phyloP scores from a whole-genome alignment of 257 asterid species.

The Solanum microdontum region DNA sequence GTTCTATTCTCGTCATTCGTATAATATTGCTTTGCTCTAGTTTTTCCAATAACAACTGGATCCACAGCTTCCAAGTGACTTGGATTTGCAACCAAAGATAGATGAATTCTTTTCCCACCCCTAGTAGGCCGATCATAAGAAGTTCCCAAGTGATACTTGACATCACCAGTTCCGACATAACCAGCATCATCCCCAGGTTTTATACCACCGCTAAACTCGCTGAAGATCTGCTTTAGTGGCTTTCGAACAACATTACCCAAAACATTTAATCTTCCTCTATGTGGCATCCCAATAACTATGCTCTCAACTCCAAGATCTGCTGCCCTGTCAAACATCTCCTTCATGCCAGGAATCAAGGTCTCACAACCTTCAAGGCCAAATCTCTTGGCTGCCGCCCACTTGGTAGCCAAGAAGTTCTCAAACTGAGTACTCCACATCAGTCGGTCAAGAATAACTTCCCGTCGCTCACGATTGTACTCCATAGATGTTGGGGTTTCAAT shows the following conservation, averaged over 20 bases:
- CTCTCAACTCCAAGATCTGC: conserved; percentile 27
- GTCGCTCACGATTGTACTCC: conserved; percentile 17
- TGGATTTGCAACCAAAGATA: conserved; percentile 20
- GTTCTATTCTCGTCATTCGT: conserved; percentile 10
- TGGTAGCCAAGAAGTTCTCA: conserved; percentile 25
- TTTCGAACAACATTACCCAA: conserved; percentile 20
- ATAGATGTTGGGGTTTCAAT: conserved; percentile 18
- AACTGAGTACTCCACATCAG: conserved; percentile 22
- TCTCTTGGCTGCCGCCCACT: conserved; percentile 25
- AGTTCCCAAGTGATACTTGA: conserved; percentile 25
- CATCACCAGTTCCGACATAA: conserved; percentile 21
- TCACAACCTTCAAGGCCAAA: conserved; percentile 28
- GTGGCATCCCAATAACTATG: conserved; percentile 29
- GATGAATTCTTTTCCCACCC: conserved; percentile 19
- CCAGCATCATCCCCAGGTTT: conserved; percentile 17
- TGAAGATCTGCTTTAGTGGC: conserved; percentile 20
- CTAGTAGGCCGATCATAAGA: conserved; percentile 18
- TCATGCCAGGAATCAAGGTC: conserved; percentile 28
- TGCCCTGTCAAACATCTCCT: conserved; percentile 23
- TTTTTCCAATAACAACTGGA: conserved; percentile 22
- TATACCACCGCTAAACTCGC: conserved; percentile 20
- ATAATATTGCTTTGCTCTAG: conserved; percentile 18
- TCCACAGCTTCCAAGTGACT: conserved; percentile 27
- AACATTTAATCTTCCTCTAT: conserved; percentile 23
- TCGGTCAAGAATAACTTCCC: conserved; percentile 21